Conservation (phyloP, 192 early-diverging fungal genomes). For the Chytriomyces sp. region DNA sequence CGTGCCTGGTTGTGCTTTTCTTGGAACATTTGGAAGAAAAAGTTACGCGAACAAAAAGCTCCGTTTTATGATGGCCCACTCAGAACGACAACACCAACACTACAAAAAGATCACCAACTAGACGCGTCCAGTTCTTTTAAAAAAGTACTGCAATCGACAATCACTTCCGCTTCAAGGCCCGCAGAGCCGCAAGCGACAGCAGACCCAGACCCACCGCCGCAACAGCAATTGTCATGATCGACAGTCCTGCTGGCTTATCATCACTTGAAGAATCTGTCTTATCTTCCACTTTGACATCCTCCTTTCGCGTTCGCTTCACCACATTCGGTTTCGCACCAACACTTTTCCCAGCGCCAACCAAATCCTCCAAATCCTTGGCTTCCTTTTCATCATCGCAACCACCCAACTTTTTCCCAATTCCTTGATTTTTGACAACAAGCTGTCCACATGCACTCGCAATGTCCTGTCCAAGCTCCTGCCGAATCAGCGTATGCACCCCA, state of each 20-base stretch:
- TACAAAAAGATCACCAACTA: not conserved
- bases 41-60: not conserved
- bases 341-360: constrained; percentile 15
- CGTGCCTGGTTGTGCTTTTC: not conserved
- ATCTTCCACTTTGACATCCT: not conserved
- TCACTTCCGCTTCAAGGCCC: not conserved
- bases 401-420: not conserved
- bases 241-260: not conserved
- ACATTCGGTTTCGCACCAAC: not conserved
- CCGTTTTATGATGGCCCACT: too few species aligned
- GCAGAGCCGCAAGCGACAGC: not conserved
- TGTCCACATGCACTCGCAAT: constrained; percentile 61
- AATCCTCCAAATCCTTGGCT: constrained; percentile 42
- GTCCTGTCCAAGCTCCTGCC: constrained; percentile 62
- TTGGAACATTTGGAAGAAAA: not conserved
- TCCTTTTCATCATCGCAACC: constrained; percentile 6
- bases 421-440: constrained; percentile 48
- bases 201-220: constrained; percentile 13
- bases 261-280: not conserved
- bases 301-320: not conserved
- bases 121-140: not conserved
- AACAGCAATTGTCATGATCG: not conserved
- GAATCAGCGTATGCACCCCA: constrained; percentile 49
- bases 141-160: not conserved
- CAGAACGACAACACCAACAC: not conserved